Evolutionary conservation across 208 protist species (phyloP).

Genomic region (Leishmania turanica): DNA sequence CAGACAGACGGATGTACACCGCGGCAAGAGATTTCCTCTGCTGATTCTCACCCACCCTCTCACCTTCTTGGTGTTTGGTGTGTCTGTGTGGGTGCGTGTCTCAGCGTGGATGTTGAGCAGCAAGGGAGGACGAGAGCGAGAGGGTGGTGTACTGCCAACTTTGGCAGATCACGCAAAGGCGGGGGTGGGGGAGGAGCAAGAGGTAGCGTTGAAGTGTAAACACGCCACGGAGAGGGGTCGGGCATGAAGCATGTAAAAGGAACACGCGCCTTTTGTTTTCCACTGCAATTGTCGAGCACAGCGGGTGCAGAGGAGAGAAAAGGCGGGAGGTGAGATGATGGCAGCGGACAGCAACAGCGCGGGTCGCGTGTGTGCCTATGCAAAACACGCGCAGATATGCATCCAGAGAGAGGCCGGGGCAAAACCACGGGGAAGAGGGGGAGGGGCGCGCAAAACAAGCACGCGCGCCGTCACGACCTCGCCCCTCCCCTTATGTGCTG

Average conservation of each 20-base stretch:
- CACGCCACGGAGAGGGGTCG: not conserved
- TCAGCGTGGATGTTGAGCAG: not conserved
- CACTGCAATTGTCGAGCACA: not conserved
- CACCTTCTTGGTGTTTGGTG: not conserved
- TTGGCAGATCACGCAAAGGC: not conserved
- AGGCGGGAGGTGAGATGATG: conserved; percentile 1
- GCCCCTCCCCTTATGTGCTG: not conserved
- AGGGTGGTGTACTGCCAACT: not conserved
- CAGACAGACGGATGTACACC: not conserved
- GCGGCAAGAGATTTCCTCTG: not conserved
- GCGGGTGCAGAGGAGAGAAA: conserved; percentile 2
- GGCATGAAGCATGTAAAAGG: not conserved
- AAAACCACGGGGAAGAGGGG: not conserved
- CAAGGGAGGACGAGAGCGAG: not conserved
- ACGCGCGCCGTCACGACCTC: not conserved
- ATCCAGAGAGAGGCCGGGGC: not conserved
- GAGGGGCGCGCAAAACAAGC: not conserved
- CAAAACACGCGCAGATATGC: not conserved
- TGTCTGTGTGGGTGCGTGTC: not conserved
- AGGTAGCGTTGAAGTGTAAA: not conserved
- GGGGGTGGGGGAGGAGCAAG: not conserved
- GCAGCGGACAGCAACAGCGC: not conserved
- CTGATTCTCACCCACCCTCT: not conserved
- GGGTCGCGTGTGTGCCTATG: not conserved
- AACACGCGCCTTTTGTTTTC: not conserved